phyloP scores from a whole-genome alignment of 2,329 filamentous ascomycete species.

The Cladophialophora yegresii region DNA sequence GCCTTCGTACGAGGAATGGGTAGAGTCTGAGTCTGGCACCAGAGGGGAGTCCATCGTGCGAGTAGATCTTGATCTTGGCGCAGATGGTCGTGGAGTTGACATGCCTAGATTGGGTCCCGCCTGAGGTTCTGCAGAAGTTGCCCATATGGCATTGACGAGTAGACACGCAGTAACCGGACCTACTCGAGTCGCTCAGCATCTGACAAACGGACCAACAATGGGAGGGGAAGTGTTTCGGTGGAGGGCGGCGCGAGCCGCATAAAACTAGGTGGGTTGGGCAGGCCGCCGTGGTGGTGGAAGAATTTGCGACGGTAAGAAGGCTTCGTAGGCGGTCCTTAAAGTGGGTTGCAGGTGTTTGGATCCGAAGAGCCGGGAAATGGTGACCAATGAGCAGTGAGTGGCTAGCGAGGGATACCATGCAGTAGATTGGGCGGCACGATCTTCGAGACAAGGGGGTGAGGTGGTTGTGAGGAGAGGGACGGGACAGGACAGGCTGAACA shows the following conservation, averaged over 20 bases:
- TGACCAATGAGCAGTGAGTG: neutral
- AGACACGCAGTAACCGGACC: neutral
- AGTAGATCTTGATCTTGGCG: slow-evolving; percentile 2
- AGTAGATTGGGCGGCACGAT: slow-evolving; percentile 7
- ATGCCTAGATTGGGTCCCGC: neutral
- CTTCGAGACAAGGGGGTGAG: neutral
- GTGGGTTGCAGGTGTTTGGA: neutral
- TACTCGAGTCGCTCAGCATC: neutral
- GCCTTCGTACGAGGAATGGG: slow-evolving; percentile 23
- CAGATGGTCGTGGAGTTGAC: slow-evolving; percentile 6
- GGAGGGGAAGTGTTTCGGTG: neutral
- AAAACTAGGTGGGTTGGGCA: neutral
- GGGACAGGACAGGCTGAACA: neutral
- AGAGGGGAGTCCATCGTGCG: slow-evolving; percentile 30
- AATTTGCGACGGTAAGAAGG: neutral
- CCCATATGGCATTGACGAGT: slow-evolving; percentile 5
- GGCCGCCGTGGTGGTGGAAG: neutral
- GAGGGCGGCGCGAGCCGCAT: neutral
- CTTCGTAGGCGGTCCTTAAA: neutral
- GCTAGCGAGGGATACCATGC: neutral
- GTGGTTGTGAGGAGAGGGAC: neutral
- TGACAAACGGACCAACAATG: neutral
- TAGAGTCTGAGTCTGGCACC: slow-evolving; percentile 27
- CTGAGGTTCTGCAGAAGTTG: neutral
- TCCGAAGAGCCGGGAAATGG: slow-evolving; percentile 3